Evolutionary conservation across 192 early-diverging fungal species (phyloP).

Genomic region (Geranomyces michiganensis): DNA sequence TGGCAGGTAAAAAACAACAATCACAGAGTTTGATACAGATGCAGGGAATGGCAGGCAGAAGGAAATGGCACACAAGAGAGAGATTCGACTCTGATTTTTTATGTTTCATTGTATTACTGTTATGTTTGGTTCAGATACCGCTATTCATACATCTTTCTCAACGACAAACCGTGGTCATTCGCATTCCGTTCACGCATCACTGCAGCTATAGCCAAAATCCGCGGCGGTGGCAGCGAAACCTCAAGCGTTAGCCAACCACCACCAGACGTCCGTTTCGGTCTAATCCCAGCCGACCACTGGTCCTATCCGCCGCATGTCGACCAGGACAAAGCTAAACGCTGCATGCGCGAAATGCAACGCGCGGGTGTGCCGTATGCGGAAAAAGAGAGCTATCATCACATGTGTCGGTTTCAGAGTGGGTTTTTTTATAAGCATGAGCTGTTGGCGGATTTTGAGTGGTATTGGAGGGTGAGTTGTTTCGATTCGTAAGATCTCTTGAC

Average conservation of each 20-base stretch:
- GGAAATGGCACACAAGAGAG: not conserved
- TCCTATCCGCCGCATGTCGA: not conserved
- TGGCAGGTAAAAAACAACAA: constrained; percentile 44
- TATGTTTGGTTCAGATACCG: constrained; percentile 40
- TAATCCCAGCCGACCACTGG: constrained; percentile 11
- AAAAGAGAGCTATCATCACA: constrained; percentile 23
- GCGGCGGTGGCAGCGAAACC: not conserved
- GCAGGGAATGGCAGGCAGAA: not conserved
- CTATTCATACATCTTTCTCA: constrained; percentile 83
- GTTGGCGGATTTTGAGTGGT: constrained; percentile 7
- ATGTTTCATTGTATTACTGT: not conserved
- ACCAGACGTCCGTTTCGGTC: constrained; percentile 49
- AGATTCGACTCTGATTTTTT: not conserved
- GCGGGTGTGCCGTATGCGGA: constrained; percentile 2
- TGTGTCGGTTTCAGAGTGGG: constrained; percentile 20
- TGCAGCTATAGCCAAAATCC: not conserved
- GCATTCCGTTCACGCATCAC: constrained; percentile 48
- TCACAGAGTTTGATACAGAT: too few species aligned
- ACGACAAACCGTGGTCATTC: constrained; percentile 71
- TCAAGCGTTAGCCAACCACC: not conserved
- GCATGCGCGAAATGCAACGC: not conserved
- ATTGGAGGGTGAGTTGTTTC: constrained; percentile 17
- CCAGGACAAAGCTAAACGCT: not conserved
- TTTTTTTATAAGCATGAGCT: constrained; percentile 18
- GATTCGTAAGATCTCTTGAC: too few species aligned